Conservation (phyloP, 1,284 basidiomycete genomes). For the Cystobasidium slooffiae region DNA sequence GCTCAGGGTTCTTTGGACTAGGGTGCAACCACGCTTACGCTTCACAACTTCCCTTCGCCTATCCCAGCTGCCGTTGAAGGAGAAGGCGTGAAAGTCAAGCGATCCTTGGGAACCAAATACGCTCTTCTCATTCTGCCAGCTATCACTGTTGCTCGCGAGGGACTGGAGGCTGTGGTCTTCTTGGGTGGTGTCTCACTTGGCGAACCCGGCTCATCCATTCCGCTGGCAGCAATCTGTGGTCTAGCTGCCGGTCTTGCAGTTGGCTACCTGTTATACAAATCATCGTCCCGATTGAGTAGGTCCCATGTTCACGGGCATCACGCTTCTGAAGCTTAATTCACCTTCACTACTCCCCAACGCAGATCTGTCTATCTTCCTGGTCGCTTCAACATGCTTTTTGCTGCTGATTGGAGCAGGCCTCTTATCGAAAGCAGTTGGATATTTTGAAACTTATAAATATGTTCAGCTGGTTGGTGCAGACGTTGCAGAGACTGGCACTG, state of each 20-base stretch:
- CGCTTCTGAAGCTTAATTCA: neutral
- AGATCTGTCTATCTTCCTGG: conserved; percentile 78
- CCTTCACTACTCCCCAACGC: neutral
- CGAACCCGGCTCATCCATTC: conserved; percentile 77
- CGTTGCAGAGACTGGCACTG: conserved; percentile 70
- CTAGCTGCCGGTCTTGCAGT: conserved; percentile 69
- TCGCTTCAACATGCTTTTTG: conserved; percentile 85
- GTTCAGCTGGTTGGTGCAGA: conserved; percentile 11
- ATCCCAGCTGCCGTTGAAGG: conserved; percentile 1
- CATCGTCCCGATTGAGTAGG: conserved; percentile 72
- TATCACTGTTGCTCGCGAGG: conserved; percentile 88
- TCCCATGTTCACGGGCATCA: conserved; percentile 28
- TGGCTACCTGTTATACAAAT: conserved; percentile 71
- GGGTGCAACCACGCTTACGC: no score
- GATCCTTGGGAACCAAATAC: conserved; percentile 64
- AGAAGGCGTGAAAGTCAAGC: conserved; percentile 43
- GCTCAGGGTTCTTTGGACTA: neutral
- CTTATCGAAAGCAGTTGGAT: conserved; percentile 72
- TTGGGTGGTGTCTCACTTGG: conserved; percentile 84
- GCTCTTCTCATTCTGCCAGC: conserved; percentile 83
- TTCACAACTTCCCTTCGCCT: neutral
- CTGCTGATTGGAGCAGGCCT: conserved; percentile 90
- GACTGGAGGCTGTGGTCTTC: conserved; percentile 89
- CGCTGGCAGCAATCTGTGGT: conserved; percentile 83
- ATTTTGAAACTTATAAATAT: conserved; percentile 73